phyloP scores from a whole-genome alignment of 148 eudicot species.

The Arbutus unedo region DNA sequence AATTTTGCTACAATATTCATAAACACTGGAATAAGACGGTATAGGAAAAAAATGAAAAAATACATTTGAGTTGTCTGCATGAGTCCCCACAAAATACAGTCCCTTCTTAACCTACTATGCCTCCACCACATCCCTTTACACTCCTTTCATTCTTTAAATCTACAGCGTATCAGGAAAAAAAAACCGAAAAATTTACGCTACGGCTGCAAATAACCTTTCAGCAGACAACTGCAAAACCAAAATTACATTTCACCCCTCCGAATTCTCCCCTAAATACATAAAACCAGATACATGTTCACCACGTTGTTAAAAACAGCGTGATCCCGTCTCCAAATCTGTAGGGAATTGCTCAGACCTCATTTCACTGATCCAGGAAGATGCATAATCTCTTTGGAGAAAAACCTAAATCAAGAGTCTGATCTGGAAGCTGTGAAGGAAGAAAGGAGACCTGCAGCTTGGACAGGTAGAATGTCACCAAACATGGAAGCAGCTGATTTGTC shows the following conservation, averaged over 20 bases:
- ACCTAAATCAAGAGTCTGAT: constrained; percentile 53
- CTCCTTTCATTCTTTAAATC: neutral
- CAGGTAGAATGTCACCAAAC: constrained; percentile 92
- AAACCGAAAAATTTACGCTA: neutral
- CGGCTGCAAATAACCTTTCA: neutral
- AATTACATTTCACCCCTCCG: neutral
- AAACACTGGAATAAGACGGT: neutral
- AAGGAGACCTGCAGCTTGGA: constrained; percentile 93
- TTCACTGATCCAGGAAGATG: neutral
- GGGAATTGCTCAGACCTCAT: neutral
- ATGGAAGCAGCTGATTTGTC: constrained; percentile 58
- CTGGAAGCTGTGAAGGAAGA: constrained; percentile 82
- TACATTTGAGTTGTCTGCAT: neutral
- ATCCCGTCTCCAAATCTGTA: neutral
- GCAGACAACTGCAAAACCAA: neutral
- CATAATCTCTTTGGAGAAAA: neutral
- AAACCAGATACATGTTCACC: neutral
- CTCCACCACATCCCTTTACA: neutral
- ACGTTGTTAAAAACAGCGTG: neutral
- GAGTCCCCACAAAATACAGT: neutral
- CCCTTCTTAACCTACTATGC: neutral
- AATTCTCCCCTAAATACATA: neutral
- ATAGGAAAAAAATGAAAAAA: neutral
- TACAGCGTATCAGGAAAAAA: neutral
- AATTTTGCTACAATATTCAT: neutral